Evolutionary conservation across 331 rosid genomes (phyloP), one percentile per base, ranked within the genome.

Genomic region (Pyrus hybrid): DNA sequence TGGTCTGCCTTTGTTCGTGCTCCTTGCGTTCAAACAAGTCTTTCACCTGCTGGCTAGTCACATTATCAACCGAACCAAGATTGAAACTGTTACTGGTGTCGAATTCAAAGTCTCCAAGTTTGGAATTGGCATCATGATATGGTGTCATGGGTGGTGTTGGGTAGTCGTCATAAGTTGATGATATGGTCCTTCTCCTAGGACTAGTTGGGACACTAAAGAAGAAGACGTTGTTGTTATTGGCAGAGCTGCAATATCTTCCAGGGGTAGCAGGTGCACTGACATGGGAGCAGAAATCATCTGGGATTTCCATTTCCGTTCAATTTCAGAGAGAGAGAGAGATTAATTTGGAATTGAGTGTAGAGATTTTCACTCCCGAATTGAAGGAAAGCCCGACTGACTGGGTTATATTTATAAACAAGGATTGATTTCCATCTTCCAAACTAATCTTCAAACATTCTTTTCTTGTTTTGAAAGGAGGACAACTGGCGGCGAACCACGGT

Each of bases 191-290:
- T 78, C 33, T 65, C 54, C 81, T 49, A 74, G 88, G 97, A 90
- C 98, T 93, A 18, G 85, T 80, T 75, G 98, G 97, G 53, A 77
- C 91, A 73, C 98, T 93, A 63, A 78, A 82, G 87, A 86, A 91
- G 63, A 64, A 73, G 78, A 85, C 80, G 53, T 64, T 22, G 51
- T 64, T 17, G 35, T 43, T 64, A 21, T 65, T 17, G 51, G 79
- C 86, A 71, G 56, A 22, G 86, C 73, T 82, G 71, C 72, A 75
- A 17, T 6, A 49, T n/a, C 63, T 67, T 7, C 61, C 66, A 30
- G 87, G 84, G 75, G 79, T 81, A 4, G 76, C 53, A 21, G 74
- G 70, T 63, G 86, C 81, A 70, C 83, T 89, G 51, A 51, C 67
- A 75, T 72, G 76, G 56, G 67, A 57, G 23, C 53, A 63, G 11